Evolutionary conservation across 2,329 filamentous ascomycete genomes (phyloP).

Genomic region (Eurotiales sp.): DNA sequence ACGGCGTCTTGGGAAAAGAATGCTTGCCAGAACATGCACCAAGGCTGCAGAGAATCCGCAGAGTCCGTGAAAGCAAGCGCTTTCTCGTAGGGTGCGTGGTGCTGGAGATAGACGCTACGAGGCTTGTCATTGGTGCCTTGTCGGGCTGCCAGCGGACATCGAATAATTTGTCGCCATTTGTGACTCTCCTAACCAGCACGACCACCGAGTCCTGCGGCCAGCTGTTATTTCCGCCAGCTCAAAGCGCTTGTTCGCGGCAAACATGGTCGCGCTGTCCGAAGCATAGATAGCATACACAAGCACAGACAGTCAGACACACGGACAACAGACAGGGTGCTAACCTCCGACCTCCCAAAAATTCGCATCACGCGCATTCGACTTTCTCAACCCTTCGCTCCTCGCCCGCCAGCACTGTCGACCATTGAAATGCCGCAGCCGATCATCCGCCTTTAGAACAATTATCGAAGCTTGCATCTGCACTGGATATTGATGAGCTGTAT

Average conservation of each 20-base stretch:
- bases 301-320: too few species aligned
- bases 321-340: too few species aligned
- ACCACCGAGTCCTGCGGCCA: too few species aligned
- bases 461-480: slow-evolving; percentile 8
- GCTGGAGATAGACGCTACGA: too few species aligned
- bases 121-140: slow-evolving; percentile 7
- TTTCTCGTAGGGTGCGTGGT: too few species aligned
- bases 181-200: too few species aligned
- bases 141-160: slow-evolving; percentile 9
- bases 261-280: slow-evolving; percentile 3
- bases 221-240: too few species aligned
- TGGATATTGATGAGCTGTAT: slow-evolving; percentile 15
- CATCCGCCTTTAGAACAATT: not conserved
- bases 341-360: slow-evolving; percentile 9
- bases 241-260: not conserved
- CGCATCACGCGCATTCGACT: slow-evolving; percentile 10
- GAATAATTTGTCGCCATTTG: too few species aligned
- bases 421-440: slow-evolving; percentile 4
- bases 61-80: too few species aligned
- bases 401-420: not conserved
- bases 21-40: too few species aligned
- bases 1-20: too few species aligned
- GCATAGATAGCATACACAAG: not conserved
- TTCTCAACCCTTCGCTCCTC: not conserved
- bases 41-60: too few species aligned